phyloP scores from a whole-genome alignment of 192 early-diverging fungal genomes.

The Coemansia sp. region DNA sequence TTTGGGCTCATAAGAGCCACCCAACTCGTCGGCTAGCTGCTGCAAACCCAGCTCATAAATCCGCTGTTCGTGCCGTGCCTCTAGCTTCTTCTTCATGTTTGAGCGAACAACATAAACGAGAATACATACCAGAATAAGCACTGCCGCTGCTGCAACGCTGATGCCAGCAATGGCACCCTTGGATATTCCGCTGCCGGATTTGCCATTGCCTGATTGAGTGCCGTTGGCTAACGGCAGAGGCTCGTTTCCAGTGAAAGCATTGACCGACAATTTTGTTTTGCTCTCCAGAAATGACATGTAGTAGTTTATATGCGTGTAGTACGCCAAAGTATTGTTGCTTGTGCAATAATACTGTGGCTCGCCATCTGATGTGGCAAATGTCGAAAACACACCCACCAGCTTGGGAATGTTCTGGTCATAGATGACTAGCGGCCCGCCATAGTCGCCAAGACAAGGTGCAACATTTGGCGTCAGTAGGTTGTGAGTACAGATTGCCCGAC shows the following conservation, averaged over 20 bases:
- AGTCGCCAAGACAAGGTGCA: constrained; percentile 44
- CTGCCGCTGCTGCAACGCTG: constrained; percentile 22
- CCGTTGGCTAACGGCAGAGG: constrained; percentile 20
- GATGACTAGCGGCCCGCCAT: constrained; percentile 36
- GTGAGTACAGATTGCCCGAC: constrained; percentile 38
- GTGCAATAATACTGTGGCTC: constrained; percentile 26
- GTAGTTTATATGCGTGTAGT: constrained; percentile 38
- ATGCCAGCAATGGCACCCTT: constrained; percentile 45
- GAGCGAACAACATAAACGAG: constrained; percentile 21
- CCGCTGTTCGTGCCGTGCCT: constrained; percentile 32
- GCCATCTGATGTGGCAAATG: constrained; percentile 25
- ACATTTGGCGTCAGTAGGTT: constrained; percentile 32
- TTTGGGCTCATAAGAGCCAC: constrained; percentile 51
- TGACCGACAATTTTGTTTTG: constrained; percentile 26
- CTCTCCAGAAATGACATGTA: constrained; percentile 38
- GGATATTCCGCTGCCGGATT: constrained; percentile 9
- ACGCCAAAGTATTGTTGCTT: constrained; percentile 36
- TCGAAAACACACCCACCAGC: constrained; percentile 40
- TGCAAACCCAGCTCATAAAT: constrained; percentile 51
- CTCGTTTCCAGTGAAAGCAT: constrained; percentile 42
- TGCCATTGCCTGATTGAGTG: constrained; percentile 2
- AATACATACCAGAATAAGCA: constrained; percentile 25
- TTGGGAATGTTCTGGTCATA: constrained; percentile 30
- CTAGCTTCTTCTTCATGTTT: constrained; percentile 21
- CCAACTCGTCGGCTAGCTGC: constrained; percentile 49